Percentiles rank a stretch among this genome's conserved stretches.
Evolutionary conservation across 805 yeast species (phyloP).

Genomic region (Brettanomyces nanus): DNA sequence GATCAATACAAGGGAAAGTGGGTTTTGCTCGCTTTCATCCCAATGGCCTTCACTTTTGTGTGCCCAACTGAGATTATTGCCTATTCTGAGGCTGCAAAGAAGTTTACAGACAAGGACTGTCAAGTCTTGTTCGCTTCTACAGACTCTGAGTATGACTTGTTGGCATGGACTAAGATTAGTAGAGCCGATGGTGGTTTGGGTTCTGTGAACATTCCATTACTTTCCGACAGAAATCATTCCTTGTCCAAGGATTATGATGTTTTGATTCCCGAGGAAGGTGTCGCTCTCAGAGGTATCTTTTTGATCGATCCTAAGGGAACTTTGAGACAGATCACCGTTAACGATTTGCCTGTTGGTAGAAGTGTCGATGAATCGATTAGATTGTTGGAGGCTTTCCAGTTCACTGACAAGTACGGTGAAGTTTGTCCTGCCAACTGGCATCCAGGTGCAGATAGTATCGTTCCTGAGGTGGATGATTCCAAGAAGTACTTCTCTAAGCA

Average conservation of each 20-base stretch:
- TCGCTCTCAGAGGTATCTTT: conserved; percentile 97
- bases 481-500: conserved; percentile 66
- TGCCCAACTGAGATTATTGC: conserved; percentile 99
- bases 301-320: conserved; percentile 93
- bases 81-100: conserved; percentile 89
- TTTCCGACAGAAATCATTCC: conserved; percentile 96
- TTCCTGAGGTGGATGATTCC: conserved; percentile 70
- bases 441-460: conserved; percentile 88
- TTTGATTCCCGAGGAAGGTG: conserved; percentile 89
- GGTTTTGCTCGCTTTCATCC: conserved; percentile 95
- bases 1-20: conserved; percentile 97
- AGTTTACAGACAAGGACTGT: conserved; percentile 79
- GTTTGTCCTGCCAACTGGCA: conserved; percentile 99
- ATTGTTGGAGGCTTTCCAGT: conserved; percentile 98
- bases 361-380: conserved; percentile 96
- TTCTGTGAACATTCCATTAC: conserved; percentile 84
- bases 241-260: conserved; percentile 97
- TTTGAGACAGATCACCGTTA: conserved; percentile 94
- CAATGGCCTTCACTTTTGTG: conserved; percentile 98
- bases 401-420: conserved; percentile 98
- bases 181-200: conserved; percentile 99
- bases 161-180: conserved; percentile 97
- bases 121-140: conserved; percentile 94
- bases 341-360: conserved; percentile 99
- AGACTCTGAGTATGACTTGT: conserved; percentile 94